Evolutionary conservation across 768 basidiomycete genomes (phyloP), one percentile per base, ranked within the genome.

Genomic region (Termitomyces sp.): DNA sequence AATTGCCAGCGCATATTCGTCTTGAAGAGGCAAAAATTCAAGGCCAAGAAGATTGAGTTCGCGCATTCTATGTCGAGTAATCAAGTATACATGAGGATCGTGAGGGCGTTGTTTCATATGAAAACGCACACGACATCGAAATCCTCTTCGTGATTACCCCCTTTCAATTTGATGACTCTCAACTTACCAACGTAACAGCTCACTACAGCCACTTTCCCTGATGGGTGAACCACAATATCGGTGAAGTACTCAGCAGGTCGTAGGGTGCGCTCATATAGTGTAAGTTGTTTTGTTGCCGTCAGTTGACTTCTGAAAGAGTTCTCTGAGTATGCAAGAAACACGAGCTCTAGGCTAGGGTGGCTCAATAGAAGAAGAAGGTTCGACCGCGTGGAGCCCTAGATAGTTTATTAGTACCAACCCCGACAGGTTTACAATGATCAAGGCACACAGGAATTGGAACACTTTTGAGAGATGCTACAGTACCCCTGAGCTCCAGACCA

Each of bases 291-390:
- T 19, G 71, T 77, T 12, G 69, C 64, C 2, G 61, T 66, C 15
- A 89, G 68, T 33, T 66, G 67, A 42, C 57, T 64, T 12, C 68
- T 72, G 17, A 54, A 61, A 53, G 65, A 67, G 35, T 73, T 66
- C 38, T 75, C 72, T 3, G 68, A 67, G 64, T 84, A 87, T 3
- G 72, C 66, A 41, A 93, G 72, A 60, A 91, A 75, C 37, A 91
- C 68, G 12, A 92, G 75, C 58, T 85, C 83, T 9, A 90, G 87
- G 35, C 88, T 82, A 1, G 90, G 89, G 62, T 91, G 89, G 57
- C 88, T 88, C 0, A 87, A 79, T 65, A 92, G 76, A 33, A 90
- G 76, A 21, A 90, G 67, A 14, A 92, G 63, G 64, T 83, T 83
- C 30, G 76, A 76, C 61, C 70, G 73, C 37, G 63, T 59, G 43